Evolutionary conservation across 441 rosid species (phyloP).

Genomic region (Euphorbia celastroides): DNA sequence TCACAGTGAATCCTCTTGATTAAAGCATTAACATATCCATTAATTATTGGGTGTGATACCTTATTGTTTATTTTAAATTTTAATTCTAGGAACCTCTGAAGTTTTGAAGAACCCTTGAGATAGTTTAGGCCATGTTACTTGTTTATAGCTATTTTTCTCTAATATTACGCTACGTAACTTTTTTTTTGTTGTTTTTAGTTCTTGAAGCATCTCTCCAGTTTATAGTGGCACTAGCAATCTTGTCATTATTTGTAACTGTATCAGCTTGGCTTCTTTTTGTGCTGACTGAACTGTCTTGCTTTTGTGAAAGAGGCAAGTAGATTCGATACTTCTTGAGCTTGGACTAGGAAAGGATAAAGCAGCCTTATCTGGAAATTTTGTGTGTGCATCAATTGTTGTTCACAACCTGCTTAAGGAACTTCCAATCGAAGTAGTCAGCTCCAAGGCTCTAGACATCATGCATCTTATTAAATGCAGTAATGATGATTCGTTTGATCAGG

Average conservation of each 20-base stretch:
- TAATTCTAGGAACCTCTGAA: neutral
- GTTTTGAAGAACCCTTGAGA: neutral
- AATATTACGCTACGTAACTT: neutral
- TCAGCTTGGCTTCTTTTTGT: neutral
- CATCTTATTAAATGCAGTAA: constrained; percentile 60
- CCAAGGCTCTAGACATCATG: constrained; percentile 56
- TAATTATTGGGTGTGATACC: neutral
- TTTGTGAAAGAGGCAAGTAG: constrained; percentile 42
- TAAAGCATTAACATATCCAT: constrained; percentile 3
- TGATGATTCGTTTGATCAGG: constrained; percentile 77
- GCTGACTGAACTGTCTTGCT: neutral
- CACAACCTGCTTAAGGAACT: constrained; percentile 79
- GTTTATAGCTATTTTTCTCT: neutral
- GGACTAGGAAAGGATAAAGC: constrained; percentile 54
- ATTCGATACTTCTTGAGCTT: constrained; percentile 52
- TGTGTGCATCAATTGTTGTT: constrained; percentile 66
- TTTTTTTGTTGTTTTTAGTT: neutral
- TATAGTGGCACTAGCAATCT: constrained; percentile 7
- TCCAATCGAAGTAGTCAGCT: constrained; percentile 57
- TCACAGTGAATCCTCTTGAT: constrained; percentile 7
- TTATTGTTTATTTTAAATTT: neutral
- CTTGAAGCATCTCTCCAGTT: neutral
- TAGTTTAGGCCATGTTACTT: neutral
- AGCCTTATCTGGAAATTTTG: constrained; percentile 33
- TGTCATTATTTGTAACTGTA: neutral